Base-by-base conservation (phyloP, 768 basidiomycete genomes). In the Hydnomerulius pinastri region DNA sequence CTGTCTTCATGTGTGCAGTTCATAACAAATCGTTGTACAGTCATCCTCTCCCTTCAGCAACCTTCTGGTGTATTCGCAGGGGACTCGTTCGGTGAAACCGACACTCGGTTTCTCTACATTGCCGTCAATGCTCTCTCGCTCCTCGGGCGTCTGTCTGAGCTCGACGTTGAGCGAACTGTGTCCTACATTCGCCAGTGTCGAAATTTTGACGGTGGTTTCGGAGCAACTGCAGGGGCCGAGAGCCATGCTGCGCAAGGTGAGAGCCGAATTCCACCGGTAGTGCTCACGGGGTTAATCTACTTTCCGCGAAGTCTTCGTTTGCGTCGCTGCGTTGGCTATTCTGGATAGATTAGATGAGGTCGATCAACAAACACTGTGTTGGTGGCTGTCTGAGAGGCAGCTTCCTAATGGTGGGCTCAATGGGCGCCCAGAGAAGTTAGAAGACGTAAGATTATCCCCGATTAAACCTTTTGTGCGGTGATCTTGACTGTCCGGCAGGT, bases 151-250 rank as follows among this genome's bases (percentile, higher is more conserved):
- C 74, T 97, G 29, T 77, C 85, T 52, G 76, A 77, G 18, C 73
- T 98, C 37, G 83, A 93, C 54, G 70, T 71, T 44, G 82, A 85
- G 24, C 81, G 76, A 60, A 85, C 90, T 0, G 81, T 90, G 8
- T 73, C 69, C 6, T 92, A 96, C 67, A 80, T 98, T 37, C 66
- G 70, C 20, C 73, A 78, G 29, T 98, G 97, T 70, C 79, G 77
- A 62, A 99, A 98, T 67, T 98, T 93, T 66, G 97, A 99, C 63
- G 95, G 95, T 4, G 97, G 93, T 0, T 99, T 96, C 62, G 96
- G 97, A 21, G 85, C 77, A 39, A 68, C 73, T 13, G 77, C 83
- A 13, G 97, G 95, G 0, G 93, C 90, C 1, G 97, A 99, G 71
- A 93, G 89, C 53, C 97, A 99, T 73, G 82, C 94, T 11, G 90